Evolutionary conservation across 2,329 filamentous ascomycete species (phyloP).

Genomic region (Sordariomycetes sp.): DNA sequence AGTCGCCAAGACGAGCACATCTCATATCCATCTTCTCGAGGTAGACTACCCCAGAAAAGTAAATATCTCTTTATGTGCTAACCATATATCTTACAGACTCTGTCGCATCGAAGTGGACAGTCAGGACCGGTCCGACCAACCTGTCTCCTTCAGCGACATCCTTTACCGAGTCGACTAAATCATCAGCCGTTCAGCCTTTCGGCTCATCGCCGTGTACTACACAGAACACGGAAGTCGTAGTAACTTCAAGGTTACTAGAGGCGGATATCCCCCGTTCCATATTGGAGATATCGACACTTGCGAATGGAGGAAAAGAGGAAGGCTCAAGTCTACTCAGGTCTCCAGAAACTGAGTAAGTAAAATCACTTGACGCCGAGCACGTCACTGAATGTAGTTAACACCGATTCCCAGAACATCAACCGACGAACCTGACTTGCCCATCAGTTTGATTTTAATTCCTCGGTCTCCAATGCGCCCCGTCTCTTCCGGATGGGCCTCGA

Average conservation of each 20-base stretch:
- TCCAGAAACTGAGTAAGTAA: conserved; percentile 15
- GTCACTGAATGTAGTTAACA: neutral
- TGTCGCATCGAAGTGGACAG: conserved; percentile 29
- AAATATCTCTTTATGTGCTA: neutral
- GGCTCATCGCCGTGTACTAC: conserved; percentile 27
- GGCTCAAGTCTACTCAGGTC: conserved; percentile 15
- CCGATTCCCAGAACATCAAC: neutral
- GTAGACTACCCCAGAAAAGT: neutral
- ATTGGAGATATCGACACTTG: conserved; percentile 23
- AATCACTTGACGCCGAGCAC: too few species aligned
- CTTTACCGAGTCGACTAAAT: conserved; percentile 15
- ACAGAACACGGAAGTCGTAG: conserved; percentile 22
- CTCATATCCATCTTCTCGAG: conserved; percentile 1
- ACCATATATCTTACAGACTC: conserved; percentile 20
- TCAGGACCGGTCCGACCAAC: conserved; percentile 16
- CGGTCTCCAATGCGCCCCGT: conserved; percentile 5
- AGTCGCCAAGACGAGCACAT: neutral
- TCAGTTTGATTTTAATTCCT: conserved; percentile 5
- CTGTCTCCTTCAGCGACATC: conserved; percentile 19
- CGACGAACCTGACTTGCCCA: conserved; percentile 7
- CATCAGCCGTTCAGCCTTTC: conserved; percentile 22
- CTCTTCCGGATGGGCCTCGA: conserved; percentile 4
- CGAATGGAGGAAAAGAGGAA: conserved; percentile 12
- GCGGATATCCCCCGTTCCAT: conserved; percentile 18
- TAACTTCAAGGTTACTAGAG: conserved; percentile 16